Evolutionary conservation across 140 eudicot genomes (phyloP).

Genomic region (Ambrosia hybrid): DNA sequence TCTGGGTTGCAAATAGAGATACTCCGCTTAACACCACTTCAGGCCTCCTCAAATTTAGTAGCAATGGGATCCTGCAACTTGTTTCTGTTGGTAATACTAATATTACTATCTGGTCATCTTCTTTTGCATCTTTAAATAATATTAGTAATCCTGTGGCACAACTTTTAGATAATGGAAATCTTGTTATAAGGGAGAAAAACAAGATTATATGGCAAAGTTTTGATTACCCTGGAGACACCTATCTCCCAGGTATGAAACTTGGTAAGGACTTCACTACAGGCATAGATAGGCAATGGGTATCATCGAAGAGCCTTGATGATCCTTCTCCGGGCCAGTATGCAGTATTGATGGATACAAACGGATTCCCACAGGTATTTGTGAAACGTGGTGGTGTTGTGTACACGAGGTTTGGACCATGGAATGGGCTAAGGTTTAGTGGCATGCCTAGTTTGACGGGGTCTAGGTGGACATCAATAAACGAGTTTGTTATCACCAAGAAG

Average conservation of each 20-base stretch:
- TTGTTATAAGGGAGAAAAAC: conserved; percentile 37
- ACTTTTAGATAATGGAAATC: conserved; percentile 45
- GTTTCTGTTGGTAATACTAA: conserved; percentile 12
- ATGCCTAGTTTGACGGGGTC: conserved; percentile 15
- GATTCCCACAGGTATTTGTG: background rate
- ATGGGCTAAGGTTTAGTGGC: conserved; percentile 19
- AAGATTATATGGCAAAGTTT: too few relatives aligned
- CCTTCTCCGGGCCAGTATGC: too few relatives aligned
- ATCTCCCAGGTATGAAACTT: too few relatives aligned
- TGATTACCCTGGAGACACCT: too few relatives aligned
- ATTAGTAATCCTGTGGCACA: conserved; percentile 28
- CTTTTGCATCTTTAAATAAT: background rate
- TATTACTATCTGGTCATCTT: conserved; percentile 16
- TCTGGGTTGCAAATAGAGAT: conserved; percentile 35
- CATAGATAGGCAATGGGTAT: too few relatives aligned
- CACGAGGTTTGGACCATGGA: conserved; percentile 20
- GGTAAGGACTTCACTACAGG: too few relatives aligned
- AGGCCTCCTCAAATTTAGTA: conserved; percentile 22
- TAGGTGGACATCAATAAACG: background rate
- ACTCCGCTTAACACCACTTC: conserved; percentile 24
- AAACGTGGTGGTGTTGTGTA: background rate
- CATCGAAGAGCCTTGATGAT: too few relatives aligned
- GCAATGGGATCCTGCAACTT: conserved; percentile 29
- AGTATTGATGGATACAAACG: too few relatives aligned
- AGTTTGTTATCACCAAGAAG: too few relatives aligned